These are phyloP conservation scores for Chaetomium tenue DNA, from an alignment of 495 filamentous ascomycete genomes.

Conservation along the genomic window DNA sequence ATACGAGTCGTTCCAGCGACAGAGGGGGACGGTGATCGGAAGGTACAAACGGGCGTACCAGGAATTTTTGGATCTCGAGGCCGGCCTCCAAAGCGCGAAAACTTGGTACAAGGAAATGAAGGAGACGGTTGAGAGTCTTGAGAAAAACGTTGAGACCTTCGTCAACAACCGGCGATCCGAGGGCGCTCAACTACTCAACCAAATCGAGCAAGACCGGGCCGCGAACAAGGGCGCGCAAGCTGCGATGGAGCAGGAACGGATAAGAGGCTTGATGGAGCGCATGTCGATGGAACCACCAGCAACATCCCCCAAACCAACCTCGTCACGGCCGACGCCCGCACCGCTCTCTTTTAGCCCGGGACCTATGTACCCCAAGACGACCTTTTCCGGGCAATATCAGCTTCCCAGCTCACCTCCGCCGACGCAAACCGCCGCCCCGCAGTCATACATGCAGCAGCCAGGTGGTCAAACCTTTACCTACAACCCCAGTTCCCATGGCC, in stretches of 20 bases:
- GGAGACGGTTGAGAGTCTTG: constrained; percentile 89
- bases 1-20: constrained; percentile 83
- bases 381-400: constrained; percentile 51
- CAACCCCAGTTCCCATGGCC: constrained; percentile 50
- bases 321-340: constrained; percentile 47
- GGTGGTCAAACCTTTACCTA: constrained; percentile 35
- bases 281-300: constrained; percentile 71
- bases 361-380: constrained; percentile 49
- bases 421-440: constrained; percentile 42
- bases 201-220: constrained; percentile 79
- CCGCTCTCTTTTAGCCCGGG: constrained; percentile 41
- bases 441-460: constrained; percentile 42
- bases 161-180: constrained; percentile 92
- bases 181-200: constrained; percentile 80
- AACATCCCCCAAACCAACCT: constrained; percentile 46
- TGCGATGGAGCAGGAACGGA: constrained; percentile 78
- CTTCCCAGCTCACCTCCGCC: constrained; percentile 52
- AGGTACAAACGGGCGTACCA: constrained; percentile 92
- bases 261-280: constrained; percentile 90
- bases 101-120: constrained; percentile 95
- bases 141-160: constrained; percentile 95
- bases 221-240: constrained; percentile 69
- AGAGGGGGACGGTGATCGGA: constrained; percentile 74
- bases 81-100: constrained; percentile 79
- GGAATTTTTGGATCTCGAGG: constrained; percentile 85